These are phyloP conservation scores for Silene uniflora DNA, from an alignment of 148 eudicot species.

Conservation along the genomic window DNA sequence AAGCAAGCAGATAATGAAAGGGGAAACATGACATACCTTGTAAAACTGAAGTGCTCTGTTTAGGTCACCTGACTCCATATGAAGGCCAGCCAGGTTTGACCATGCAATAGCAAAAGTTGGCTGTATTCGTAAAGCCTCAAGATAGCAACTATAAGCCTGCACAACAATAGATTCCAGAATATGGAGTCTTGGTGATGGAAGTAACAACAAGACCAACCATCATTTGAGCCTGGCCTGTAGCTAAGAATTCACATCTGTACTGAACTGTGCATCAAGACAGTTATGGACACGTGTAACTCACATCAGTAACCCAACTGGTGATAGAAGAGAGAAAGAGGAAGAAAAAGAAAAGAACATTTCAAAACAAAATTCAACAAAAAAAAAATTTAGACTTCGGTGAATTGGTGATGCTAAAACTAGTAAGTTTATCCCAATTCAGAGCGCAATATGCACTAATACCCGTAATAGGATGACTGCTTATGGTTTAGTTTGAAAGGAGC, in stretches of 20 bases:
- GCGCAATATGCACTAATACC: too few species aligned
- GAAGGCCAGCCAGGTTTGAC: conserved; percentile 51
- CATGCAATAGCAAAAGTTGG: conserved; percentile 52
- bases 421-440: background rate
- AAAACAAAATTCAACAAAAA: conserved; percentile 9
- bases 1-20: background rate
- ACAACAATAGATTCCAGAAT: conserved; percentile 45
- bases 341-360: background rate
- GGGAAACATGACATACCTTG: conserved; percentile 42
- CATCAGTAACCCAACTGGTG: conserved; percentile 31
- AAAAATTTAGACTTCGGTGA: background rate
- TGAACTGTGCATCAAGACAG: conserved; percentile 38
- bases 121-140: conserved; percentile 40
- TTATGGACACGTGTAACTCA: conserved; percentile 30
- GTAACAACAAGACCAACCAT: conserved; percentile 46
- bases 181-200: conserved; percentile 47
- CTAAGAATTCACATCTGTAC: conserved; percentile 41
- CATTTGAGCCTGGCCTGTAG: conserved; percentile 49
- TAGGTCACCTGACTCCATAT: conserved; percentile 47
- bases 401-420: background rate
- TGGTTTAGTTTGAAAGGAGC: too few species aligned
- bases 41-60: conserved; percentile 55
- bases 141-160: conserved; percentile 62
- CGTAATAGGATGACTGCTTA: too few species aligned
- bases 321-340: background rate